Conservation (phyloP, 2,329 filamentous ascomycete genomes). For the Zymoseptoria ardabiliae region DNA sequence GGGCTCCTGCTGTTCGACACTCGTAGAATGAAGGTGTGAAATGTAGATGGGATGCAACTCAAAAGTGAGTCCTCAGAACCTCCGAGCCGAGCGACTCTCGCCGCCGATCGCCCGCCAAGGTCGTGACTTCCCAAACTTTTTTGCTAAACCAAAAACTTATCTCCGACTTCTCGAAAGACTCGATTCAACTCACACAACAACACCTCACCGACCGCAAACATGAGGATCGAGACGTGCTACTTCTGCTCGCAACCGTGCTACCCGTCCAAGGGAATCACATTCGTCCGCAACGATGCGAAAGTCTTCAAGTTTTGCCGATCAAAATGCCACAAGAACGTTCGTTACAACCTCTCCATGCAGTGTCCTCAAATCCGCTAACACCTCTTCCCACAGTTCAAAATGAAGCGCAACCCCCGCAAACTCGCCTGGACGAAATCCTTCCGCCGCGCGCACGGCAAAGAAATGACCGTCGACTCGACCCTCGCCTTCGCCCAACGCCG, state of each 20-base stretch:
- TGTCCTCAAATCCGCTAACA: constrained; percentile 4
- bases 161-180: neutral
- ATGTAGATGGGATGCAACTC: neutral
- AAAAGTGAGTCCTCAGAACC: neutral
- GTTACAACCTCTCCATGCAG: constrained; percentile 1
- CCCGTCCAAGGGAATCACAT: constrained; percentile 58
- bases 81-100: neutral
- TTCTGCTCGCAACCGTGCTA: constrained; percentile 65
- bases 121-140: neutral
- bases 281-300: constrained; percentile 59
- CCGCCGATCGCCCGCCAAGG: neutral
- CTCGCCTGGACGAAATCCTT: constrained; percentile 96
- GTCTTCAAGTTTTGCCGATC: constrained; percentile 60
- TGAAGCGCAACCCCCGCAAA: constrained; percentile 96
- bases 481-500: constrained; percentile 86
- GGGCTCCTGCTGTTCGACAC: neutral
- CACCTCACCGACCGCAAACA: constrained; percentile 4
- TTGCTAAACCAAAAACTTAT: neutral
- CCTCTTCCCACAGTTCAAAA: constrained; percentile 63
- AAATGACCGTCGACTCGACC: constrained; percentile 88
- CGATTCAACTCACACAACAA: neutral
- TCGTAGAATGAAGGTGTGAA: neutral
- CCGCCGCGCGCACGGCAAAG: constrained; percentile 71
- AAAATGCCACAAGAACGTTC: constrained; percentile 56
- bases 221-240: constrained; percentile 59